Evolutionary conservation across 2,329 filamentous ascomycete genomes (phyloP), one percentile per base, ranked within the genome.

Genomic region (Achaetomium macrosporum): DNA sequence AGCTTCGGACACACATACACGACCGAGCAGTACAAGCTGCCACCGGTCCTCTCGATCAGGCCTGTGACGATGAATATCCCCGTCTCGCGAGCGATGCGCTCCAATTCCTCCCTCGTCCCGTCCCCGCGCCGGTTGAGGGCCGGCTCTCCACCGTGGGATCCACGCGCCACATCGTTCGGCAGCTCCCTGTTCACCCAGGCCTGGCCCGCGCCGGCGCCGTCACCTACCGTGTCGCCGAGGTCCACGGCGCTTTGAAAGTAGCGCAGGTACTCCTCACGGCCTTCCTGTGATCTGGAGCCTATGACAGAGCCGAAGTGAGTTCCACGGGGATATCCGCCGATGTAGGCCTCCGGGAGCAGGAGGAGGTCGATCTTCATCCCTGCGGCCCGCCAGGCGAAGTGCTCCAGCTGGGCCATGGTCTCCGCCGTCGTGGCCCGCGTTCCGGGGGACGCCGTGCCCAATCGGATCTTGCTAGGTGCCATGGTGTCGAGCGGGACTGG

Each of bases 281-380:
- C 91, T 45, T 76, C 73, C 2, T 78, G 73, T 0, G 79, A 77
- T 36, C 91, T 83, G 15, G 77, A 75, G 4, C 91, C 91, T 6
- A 96, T 76, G 1, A 80, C 77, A 43, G 83, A 83, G 5, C 90
- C 90, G 64, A 96, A 96, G 47, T 75, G 74, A 57, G 84, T 85
- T 16, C 86, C 90, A 11, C 91, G 85, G 16, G 92, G 92, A 66
- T 96, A 96, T 1, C 91, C 92, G 43, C 92, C 92, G 1, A 96
- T 78, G 66, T 90, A 96, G 19, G 91, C 91, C 73, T 97, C 91
- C 0, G 92, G 92, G 56, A 96, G 91, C 48, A 96, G 82, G 29
- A 96, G 76, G 46, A 96, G 76, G 66, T 93, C 76, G 37, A 81
- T 71, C 3, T 65, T 61, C 51, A 71, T 65, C 1, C 67, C 61